Percentiles rank a stretch among this genome's conserved stretches.
phyloP scores from a whole-genome alignment of 371 early-diverging fungal genomes.

The Blakeslea trispora region DNA sequence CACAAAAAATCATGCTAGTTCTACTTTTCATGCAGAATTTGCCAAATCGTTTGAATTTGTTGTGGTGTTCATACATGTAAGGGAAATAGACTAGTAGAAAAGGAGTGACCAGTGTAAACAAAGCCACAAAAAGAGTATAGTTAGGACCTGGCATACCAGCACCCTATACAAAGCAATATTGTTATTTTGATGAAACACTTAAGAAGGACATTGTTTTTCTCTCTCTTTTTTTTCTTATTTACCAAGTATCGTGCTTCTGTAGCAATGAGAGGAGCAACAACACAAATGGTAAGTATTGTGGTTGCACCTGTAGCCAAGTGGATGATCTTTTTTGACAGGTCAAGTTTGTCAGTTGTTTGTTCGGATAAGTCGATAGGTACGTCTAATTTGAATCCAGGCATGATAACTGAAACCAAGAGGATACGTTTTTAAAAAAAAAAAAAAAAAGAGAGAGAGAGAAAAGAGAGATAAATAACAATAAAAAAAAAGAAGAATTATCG shows the following conservation, averaged over 20 bases:
- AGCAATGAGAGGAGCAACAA: slow-evolving; percentile 32
- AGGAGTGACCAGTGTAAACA: slow-evolving; percentile 22
- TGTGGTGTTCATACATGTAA: slow-evolving; percentile 34
- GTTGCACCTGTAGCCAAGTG: slow-evolving; percentile 18
- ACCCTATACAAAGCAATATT: slow-evolving; percentile 25
- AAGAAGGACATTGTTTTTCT: not conserved
- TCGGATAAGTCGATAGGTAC: slow-evolving; percentile 27
- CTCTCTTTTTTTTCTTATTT: slow-evolving; percentile 10
- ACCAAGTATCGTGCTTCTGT: slow-evolving; percentile 30
- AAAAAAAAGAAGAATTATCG: too few species aligned
- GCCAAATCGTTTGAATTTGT: slow-evolving; percentile 34
- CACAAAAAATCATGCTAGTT: slow-evolving; percentile 31
- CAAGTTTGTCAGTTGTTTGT: slow-evolving; percentile 20
- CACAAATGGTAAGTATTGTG: slow-evolving; percentile 21
- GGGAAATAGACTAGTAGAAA: slow-evolving; percentile 32
- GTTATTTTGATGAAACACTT: too few species aligned
- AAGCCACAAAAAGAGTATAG: slow-evolving; percentile 29
- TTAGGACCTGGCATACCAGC: slow-evolving; percentile 29
- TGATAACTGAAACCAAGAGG: slow-evolving; percentile 5
- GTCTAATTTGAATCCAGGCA: slow-evolving; percentile 25
- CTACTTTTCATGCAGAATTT: slow-evolving; percentile 38
- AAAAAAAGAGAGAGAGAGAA: slow-evolving; percentile 9
- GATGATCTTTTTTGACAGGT: slow-evolving; percentile 20
- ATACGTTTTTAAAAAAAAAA: slow-evolving; percentile 3
- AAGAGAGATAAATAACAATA: slow-evolving; percentile 6